Evolutionary conservation across 148 eudicot genomes (phyloP), one percentile per base, ranked within the genome.

Genomic region (Polygonum aviculare): DNA sequence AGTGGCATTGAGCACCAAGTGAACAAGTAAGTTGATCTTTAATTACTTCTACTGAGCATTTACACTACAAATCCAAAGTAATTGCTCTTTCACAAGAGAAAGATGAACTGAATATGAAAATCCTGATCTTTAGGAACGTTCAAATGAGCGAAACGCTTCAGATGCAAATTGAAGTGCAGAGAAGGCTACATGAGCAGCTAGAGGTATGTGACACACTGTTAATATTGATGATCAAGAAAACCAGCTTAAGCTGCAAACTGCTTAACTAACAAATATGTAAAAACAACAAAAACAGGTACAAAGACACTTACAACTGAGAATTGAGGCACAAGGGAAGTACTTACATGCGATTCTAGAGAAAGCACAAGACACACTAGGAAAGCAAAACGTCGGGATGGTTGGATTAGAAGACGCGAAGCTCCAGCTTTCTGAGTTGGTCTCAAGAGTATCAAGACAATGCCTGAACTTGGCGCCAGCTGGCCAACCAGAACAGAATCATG

Each of bases 271-370:
- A 38, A 69, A 2, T 38, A 6, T 19, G 16, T 69, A 8, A 1
- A 71, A 71, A 71, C n/a, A n/a, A n/a, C n/a, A 26, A 26, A 26
- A 26, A 70, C 75, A 93, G 98, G 98, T 93, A 76, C 98, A 93
- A 76, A 80, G 93, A 65, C 97, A 92, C 82, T 80, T 93, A 51
- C 98, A 93, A 78, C 81, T 91, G 19, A 86, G 94, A 11, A 93
- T 93, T 74, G 98, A 93, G 75, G 94, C 97, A 55, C 98, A 93
- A 82, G 98, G 97, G 36, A 93, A 91, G 79, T 91, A 93, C 85
- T 85, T 93, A 52, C 98, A 93, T 67, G 69, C 91, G 14, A 93
- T 93, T 67, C 81, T 93, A 18, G 98, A 93, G 80, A 93, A 91
- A 77, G 98, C 98, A 38, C 90, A 90, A 74, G 93, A 93, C 54